Base-by-base conservation (phyloP, 352 stramenopile species). In the Pythium biforme region DNA sequence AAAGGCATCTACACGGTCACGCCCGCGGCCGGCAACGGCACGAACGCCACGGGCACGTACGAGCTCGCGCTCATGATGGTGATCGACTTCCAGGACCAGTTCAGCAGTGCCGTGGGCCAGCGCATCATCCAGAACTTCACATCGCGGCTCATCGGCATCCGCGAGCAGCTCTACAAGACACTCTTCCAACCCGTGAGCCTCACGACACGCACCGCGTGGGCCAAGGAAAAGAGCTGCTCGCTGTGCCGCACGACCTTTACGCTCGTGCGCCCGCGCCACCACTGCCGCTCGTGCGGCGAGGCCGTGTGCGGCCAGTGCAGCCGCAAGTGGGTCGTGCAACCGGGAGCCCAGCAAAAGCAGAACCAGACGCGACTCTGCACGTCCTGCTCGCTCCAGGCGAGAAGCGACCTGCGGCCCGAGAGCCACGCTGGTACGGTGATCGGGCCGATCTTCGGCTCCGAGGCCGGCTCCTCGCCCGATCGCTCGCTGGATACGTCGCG, bases 21-120 rank as follows among this genome's bases (percentile, higher is more conserved):
- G n/a, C 70, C 77, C 6, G 64, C 65, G 7, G 26, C 43, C 11
- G 41, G 50, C 31, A 49, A 19, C 37, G 70, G 67, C 39, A 62
- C 78, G 31, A 69, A 55, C 37, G 62, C 79, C 34, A 64, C 73
- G 6, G 77, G 80, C 33, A 69, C 67, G 19, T 90, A 92, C 64
- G 81, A 94, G 64, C 81, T 94, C n/a, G 86, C 77, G 26, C 74
- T 85, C 64, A 92, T 94, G 86, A 81, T 90, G 69, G 77, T 94
- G 15, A 81, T 94, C 52, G 86, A 94, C 64, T 94, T 94, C 67
- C 81, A 92, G 69, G 75, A 91, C 49, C 83, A 91, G 49, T 92
- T 94, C 52, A 68, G 74, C 17, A 78, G 60, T 39, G 76, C 66
- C 25, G 72, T 92, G 7, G 75, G 69, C 49, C 68, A 76, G 17